These are phyloP conservation scores for Boletellus dicymbophilus DNA, from an alignment of 1,284 basidiomycete species.

Conservation along the genomic window DNA sequence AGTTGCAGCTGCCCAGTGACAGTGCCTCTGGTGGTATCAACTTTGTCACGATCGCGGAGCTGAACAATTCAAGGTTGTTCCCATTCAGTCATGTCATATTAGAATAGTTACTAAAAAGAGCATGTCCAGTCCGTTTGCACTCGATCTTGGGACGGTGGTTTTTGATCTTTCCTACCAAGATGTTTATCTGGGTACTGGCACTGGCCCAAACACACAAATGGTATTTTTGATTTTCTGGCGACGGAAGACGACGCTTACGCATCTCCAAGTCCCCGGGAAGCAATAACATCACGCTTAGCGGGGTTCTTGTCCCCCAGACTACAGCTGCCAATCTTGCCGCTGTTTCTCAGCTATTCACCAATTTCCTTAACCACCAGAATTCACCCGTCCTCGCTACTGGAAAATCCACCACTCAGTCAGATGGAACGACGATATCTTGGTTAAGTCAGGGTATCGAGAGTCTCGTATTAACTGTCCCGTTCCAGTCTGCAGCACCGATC, in stretches of 20 bases:
- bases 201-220: constrained; percentile 50
- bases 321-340: constrained; percentile 47
- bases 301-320: constrained; percentile 60
- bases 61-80: constrained; percentile 63
- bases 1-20: constrained; percentile 75
- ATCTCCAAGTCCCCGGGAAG: constrained; percentile 47
- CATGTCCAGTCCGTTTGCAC: constrained; percentile 59
- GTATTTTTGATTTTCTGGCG: constrained; percentile 33
- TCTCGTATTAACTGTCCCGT: constrained; percentile 61
- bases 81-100: neutral
- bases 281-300: constrained; percentile 65
- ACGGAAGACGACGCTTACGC: neutral
- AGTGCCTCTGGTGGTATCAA: constrained; percentile 70
- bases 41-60: constrained; percentile 56
- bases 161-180: constrained; percentile 65
- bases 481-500: constrained; percentile 56
- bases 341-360: constrained; percentile 70
- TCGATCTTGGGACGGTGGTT: constrained; percentile 70
- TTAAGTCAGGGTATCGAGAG: constrained; percentile 62
- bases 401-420: constrained; percentile 54
- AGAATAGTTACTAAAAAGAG: constrained; percentile 1
- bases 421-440: constrained; percentile 65
- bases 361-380: constrained; percentile 69
- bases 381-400: constrained; percentile 66
- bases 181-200: constrained; percentile 62